These are phyloP conservation scores for Tetracentron sinense DNA, from an alignment of 164 flowering plant species.

Conservation along the genomic window DNA sequence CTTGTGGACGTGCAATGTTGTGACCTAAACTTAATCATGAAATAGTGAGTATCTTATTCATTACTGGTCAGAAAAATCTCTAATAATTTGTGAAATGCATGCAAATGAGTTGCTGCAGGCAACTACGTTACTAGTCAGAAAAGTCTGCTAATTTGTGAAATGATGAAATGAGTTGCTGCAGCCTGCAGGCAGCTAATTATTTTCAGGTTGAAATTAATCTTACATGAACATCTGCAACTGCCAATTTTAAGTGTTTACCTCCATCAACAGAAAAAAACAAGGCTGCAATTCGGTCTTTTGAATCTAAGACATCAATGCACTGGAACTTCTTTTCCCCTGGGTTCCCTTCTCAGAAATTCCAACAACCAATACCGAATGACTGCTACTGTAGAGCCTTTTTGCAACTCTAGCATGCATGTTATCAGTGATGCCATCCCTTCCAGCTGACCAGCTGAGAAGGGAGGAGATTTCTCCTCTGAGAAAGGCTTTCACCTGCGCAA, in stretches of 20 bases:
- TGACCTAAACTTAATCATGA: no score
- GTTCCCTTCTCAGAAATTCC: slow-evolving; percentile 79
- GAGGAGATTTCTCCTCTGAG: slow-evolving; percentile 72
- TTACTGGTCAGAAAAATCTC: not conserved
- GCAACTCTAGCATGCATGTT: slow-evolving; percentile 50
- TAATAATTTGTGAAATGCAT: not conserved
- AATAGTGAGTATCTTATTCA: no score
- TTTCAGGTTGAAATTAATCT: no score
- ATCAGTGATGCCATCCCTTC: slow-evolving; percentile 71
- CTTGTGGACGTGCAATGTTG: no score
- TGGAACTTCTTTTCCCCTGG: slow-evolving; percentile 57
- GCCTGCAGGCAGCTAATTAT: no score
- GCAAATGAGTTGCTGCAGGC: not conserved
- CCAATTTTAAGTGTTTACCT: slow-evolving; percentile 41
- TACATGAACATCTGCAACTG: not conserved
- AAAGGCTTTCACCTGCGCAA: slow-evolving; percentile 77
- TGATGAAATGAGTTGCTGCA: no score
- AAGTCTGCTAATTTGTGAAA: no score
- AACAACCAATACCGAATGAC: slow-evolving; percentile 91
- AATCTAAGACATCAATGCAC: slow-evolving; percentile 79
- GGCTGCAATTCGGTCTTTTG: slow-evolving; percentile 77
- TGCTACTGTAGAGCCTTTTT: slow-evolving; percentile 50
- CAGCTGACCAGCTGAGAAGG: slow-evolving; percentile 78
- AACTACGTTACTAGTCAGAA: not conserved
- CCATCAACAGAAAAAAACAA: slow-evolving; percentile 62